phyloP scores from a whole-genome alignment of 2,329 filamentous ascomycete species.

The Calonectria leucothoes region DNA sequence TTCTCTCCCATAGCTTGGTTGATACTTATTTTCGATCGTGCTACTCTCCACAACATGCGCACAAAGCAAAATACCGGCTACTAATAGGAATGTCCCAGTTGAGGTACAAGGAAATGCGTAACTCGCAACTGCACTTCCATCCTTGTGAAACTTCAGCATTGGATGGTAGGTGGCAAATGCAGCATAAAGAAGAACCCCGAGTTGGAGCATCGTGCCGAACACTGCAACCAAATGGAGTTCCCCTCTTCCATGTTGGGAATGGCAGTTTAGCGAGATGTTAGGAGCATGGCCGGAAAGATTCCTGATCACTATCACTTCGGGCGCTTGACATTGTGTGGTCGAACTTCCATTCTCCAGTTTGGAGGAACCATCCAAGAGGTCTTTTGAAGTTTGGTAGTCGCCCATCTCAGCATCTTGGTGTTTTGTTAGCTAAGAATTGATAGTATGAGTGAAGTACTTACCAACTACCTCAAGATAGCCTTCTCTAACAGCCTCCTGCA shows the following conservation, averaged over 20 bases:
- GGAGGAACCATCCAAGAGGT: too few relatives aligned
- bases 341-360: too few relatives aligned
- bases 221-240: background rate
- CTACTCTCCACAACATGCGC: slow-evolving; percentile 46
- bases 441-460: too few relatives aligned
- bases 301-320: too few relatives aligned
- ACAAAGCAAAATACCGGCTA: slow-evolving; percentile 44
- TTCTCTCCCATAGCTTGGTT: background rate
- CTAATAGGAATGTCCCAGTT: slow-evolving; percentile 42
- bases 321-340: too few relatives aligned
- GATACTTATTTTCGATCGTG: slow-evolving; percentile 39
- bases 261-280: background rate
- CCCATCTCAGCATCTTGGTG: too few relatives aligned
- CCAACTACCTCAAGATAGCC: too few relatives aligned
- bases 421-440: too few relatives aligned
- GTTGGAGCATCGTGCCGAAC: background rate
- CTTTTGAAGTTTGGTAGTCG: too few relatives aligned
- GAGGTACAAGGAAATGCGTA: slow-evolving; percentile 43
- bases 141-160: slow-evolving; percentile 21
- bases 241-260: background rate
- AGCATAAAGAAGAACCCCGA: background rate
- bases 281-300: background rate
- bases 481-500: background rate
- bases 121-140: background rate
- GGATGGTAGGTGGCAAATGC: background rate